Evolutionary conservation across 129 eudicot species (phyloP).

Genomic region (Tagetes erecta): DNA sequence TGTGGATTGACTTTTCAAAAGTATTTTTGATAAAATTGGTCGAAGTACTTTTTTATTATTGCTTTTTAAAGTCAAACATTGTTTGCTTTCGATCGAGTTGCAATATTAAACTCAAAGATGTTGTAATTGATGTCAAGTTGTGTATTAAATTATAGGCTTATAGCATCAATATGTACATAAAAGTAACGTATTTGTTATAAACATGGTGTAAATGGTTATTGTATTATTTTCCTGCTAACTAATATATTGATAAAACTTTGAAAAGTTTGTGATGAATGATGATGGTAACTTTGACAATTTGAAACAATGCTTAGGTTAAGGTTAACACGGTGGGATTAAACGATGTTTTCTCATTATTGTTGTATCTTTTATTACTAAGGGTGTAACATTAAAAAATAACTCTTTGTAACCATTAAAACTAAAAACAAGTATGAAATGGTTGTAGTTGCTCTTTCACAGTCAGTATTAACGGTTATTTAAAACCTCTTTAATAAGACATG

Average conservation of each 20-base stretch:
- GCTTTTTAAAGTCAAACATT: conserved; percentile 10
- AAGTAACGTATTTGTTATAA: background rate
- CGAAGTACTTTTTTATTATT: background rate
- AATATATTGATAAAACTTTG: background rate
- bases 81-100: background rate
- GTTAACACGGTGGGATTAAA: background rate
- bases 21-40: background rate
- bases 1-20: too few species aligned
- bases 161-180: too few species aligned
- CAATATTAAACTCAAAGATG: conserved; percentile 1
- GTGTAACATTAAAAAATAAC: too few species aligned
- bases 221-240: background rate
- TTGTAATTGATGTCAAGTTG: conserved; percentile 9
- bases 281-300: background rate
- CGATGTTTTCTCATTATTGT: too few species aligned
- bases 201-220: background rate
- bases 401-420: too few species aligned
- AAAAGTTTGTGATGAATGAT: background rate
- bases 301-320: background rate
- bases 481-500: too few species aligned
- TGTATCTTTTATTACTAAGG: too few species aligned
- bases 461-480: too few species aligned
- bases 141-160: background rate
- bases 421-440: too few species aligned
- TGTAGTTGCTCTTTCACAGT: too few species aligned